Percentiles rank a stretch among this genome's conserved stretches.
Conservation (phyloP, 495 filamentous ascomycete genomes). For the Neurospora sp. region DNA sequence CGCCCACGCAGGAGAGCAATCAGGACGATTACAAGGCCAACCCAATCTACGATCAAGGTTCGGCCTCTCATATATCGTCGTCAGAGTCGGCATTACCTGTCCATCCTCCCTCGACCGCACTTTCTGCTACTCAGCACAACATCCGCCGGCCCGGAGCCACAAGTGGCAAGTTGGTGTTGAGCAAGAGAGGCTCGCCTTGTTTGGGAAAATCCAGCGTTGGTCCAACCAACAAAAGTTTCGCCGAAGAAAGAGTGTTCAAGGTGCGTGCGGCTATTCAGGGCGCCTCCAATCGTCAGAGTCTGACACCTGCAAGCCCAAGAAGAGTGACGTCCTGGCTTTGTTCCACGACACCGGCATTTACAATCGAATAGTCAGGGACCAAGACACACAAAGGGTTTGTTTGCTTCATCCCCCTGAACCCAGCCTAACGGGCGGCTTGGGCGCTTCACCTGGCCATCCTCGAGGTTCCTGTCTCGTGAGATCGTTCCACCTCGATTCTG, state of each 20-base stretch:
- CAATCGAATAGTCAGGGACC: not conserved
- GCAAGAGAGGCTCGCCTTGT: not conserved
- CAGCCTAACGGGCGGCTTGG: not conserved
- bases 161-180: not conserved
- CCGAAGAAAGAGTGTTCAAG: constrained; percentile 4
- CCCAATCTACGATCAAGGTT: not conserved
- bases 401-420: not conserved
- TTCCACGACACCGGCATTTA: constrained; percentile 1
- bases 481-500: not conserved
- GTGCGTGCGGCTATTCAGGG: not conserved
- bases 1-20: not conserved
- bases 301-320: constrained; percentile 1
- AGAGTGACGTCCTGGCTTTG: constrained; percentile 4
- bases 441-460: not conserved
- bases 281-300: not conserved
- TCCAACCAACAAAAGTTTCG: not conserved
- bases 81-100: not conserved
- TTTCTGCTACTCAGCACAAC: not conserved
- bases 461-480: not conserved
- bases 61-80: not conserved
- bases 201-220: not conserved
- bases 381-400: not conserved
- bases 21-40: not conserved
- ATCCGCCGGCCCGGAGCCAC: constrained; percentile 9
- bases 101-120: not conserved